phyloP scores from a whole-genome alignment of 1,139 yeast genomes.

The Taiozyma sp. region DNA sequence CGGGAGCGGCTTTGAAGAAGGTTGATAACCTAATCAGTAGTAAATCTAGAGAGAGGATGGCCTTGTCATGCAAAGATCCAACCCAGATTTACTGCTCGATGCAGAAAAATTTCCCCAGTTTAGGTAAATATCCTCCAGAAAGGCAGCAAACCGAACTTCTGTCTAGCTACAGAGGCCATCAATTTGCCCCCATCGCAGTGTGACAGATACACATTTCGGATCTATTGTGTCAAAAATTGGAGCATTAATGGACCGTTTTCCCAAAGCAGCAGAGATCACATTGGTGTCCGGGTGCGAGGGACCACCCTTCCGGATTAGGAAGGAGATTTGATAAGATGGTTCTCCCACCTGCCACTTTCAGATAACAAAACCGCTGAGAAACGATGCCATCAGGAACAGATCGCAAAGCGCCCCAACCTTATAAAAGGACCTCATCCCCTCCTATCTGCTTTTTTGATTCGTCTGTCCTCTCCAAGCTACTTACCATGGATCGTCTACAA shows the following conservation, averaged over 20 bases:
- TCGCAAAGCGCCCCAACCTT: background rate
- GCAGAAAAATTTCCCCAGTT: too few relatives aligned
- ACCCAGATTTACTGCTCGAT: too few relatives aligned
- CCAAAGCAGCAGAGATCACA: background rate
- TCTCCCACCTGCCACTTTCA: background rate
- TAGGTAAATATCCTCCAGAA: too few relatives aligned
- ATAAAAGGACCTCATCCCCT: background rate
- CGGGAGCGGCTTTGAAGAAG: too few relatives aligned
- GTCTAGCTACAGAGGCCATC: too few relatives aligned
- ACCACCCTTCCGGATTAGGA: background rate
- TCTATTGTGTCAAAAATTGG: background rate
- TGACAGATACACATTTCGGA: too few relatives aligned
- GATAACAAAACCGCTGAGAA: background rate
- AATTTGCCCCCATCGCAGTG: too few relatives aligned
- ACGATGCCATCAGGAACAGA: background rate
- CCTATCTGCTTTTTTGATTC: background rate
- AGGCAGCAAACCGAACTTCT: too few relatives aligned
- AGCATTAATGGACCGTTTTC: background rate
- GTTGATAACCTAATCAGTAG: too few relatives aligned
- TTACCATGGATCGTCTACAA: conserved; percentile 57
- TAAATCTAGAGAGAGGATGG: too few relatives aligned
- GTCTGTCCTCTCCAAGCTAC: background rate
- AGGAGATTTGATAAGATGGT: background rate
- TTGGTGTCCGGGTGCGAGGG: background rate
- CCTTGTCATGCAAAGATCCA: too few relatives aligned